Base-by-base conservation (phyloP, 2,329 filamentous ascomycete genomes). In the Aspergillus sp. region DNA sequence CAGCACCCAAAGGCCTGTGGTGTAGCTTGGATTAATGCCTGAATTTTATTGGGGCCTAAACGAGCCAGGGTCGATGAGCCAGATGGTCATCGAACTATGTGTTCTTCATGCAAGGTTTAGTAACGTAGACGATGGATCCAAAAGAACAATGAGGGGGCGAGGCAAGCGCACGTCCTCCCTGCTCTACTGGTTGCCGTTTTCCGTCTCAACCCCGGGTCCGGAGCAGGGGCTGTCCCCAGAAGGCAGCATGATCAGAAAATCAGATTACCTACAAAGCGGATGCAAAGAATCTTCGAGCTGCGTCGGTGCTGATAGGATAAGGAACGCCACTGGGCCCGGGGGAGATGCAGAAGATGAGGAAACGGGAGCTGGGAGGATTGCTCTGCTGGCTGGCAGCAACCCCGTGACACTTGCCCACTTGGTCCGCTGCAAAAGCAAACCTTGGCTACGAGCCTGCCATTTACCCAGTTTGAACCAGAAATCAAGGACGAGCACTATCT, bases 1-100 rank as follows among this genome's bases (percentile, higher is more conserved):
- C 41, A 31, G 27, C 27, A 11, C 17, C 23, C 19, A 21, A 55
- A 52, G 56, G 51, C 58, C 35, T 55, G 45, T 39, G 14, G 19
- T 49, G 44, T 40, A 63, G 61, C 57, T 61, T 58, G 58, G 60
- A 56, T 58, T 62, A 55, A 27, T 33, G 23, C 53, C 56, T 43
- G 43, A 48, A 45, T 45, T 35, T 47, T 49, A 59, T 61, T 58
- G 58, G 55, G 23, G 52, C 24, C 24, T 55, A 43, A 49, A 41
- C 45, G 27, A 46, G 46, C 60, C 56, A 48, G 46, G 33, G 15
- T 43, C 14, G 40, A 43, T 17, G 19, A 43, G 40, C 58, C 56
- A 48, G 50, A 37, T 27, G 6, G 31, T 15, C 19, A 50, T 50
- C 33, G 52, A 48, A 9, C 31, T 35, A 35, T 48, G 45, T 3